Base-by-base conservation (phyloP, 2,329 filamentous ascomycete species). In the Trichothecium sympodiale region DNA sequence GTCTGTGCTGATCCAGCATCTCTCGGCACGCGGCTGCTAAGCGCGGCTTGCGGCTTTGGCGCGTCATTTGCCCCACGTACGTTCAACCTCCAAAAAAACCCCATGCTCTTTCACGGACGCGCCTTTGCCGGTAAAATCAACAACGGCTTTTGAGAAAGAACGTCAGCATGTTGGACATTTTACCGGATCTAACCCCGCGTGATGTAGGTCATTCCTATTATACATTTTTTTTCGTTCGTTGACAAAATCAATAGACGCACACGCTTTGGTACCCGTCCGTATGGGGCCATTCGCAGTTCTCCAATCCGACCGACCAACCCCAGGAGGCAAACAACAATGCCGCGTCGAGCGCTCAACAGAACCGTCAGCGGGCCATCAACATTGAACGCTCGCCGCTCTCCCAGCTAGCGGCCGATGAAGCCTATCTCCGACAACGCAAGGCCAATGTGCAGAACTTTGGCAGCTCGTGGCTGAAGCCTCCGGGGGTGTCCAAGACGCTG, bases 391-490 rank as follows among this genome's bases (percentile, higher is more conserved):
- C 79, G 17, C 67, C 72, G 3, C 75, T 94, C 4, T 73, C 80
- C 8, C 69, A 79, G 2, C 73, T 94, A 9, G 68, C 74, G 17
- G 63, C 75, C 29, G 89, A 95, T 53, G 91, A 96, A 61, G 71
- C 77, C 41, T 72, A 77, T 39, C 71, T 93, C 44, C 74, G 80
- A 37, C 72, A 80, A 8, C 84, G 89, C 32, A 86, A 88, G 50
- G 62, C 75, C 33, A 86, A 89, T 45, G 81, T 96, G 20, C 75
- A 82, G 33, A 83, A 87, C 50, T 95, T 93, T 53, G 91, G 91
- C 41, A 83, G 80, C 45, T 74, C 74, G 31, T 98, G 91, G 91
- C 79, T 98, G 38, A 83, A 82, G 39, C 91, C 91, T 0, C 87
- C 86, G 0, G 91, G 89, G 7, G 71, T 94, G 37, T 57, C 77